phyloP scores from a whole-genome alignment of 768 basidiomycete genomes.

The Hericium erinaceus region DNA sequence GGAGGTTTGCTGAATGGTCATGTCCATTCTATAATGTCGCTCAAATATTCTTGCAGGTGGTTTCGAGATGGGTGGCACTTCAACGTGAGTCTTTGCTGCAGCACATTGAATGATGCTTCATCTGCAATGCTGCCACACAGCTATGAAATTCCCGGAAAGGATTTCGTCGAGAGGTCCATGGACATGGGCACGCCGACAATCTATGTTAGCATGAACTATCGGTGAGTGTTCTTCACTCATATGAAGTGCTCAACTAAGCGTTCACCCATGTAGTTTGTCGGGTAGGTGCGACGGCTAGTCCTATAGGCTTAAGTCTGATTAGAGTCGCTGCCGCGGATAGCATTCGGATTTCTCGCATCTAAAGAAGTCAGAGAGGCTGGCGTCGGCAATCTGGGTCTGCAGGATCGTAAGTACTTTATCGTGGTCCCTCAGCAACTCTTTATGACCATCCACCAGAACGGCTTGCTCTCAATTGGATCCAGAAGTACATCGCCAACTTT shows the following conservation, averaged over 20 bases:
- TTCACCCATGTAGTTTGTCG: conserved; percentile 3
- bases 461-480: conserved; percentile 53
- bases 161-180: conserved; percentile 7
- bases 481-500: conserved; percentile 53
- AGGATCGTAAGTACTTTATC: conserved; percentile 40
- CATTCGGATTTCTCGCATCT: conserved; percentile 43
- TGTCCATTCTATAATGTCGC: neutral
- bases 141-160: neutral
- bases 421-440: neutral
- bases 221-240: conserved; percentile 1
- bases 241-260: no score
- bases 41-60: neutral
- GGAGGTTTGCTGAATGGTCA: neutral
- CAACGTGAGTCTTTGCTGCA: conserved; percentile 2
- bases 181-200: conserved; percentile 5
- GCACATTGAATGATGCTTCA: neutral
- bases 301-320: neutral
- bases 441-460: conserved; percentile 28
- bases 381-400: conserved; percentile 56
- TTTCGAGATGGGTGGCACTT: conserved; percentile 12
- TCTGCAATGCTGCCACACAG: neutral
- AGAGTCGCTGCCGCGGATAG: conserved; percentile 9
- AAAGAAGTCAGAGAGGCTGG: conserved; percentile 43
- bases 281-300: neutral
- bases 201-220: conserved; percentile 13